Percentiles rank a stretch among this genome's conserved stretches.
Evolutionary conservation across 441 rosid genomes (phyloP).

Genomic region (Rhodomyrtus psidioides): DNA sequence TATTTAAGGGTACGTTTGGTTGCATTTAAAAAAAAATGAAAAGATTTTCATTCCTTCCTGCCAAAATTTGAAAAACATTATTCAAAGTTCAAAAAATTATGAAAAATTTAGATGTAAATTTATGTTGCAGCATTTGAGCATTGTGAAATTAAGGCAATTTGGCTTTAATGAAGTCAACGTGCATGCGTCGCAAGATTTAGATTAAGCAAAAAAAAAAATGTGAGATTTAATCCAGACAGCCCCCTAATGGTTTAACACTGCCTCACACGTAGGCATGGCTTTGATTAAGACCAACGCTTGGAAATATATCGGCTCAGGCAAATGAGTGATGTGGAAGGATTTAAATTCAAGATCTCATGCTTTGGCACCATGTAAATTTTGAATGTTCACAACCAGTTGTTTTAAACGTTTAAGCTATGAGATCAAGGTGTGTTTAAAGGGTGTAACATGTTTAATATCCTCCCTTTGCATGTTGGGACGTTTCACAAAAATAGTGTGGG

Average conservation of each 20-base stretch:
- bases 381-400: neutral
- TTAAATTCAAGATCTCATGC: neutral
- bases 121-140: neutral
- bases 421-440: neutral
- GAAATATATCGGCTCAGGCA: neutral
- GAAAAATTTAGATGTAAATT: neutral
- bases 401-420: neutral
- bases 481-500: neutral
- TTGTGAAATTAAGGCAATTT: neutral
- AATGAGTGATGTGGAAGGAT: neutral
- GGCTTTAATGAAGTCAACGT: neutral
- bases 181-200: neutral
- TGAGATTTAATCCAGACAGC: neutral
- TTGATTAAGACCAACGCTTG: neutral
- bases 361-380: neutral
- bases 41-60: neutral
- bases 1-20: neutral
- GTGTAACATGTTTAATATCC: neutral
- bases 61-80: neutral
- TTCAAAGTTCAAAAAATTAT: neutral
- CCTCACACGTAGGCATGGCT: neutral
- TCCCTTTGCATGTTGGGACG: neutral
- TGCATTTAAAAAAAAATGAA: neutral
- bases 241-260: neutral
- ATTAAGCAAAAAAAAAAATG: neutral